These are phyloP conservation scores for Gossypium thurberi DNA, from an alignment of 345 rosid species.

Conservation along the genomic window DNA sequence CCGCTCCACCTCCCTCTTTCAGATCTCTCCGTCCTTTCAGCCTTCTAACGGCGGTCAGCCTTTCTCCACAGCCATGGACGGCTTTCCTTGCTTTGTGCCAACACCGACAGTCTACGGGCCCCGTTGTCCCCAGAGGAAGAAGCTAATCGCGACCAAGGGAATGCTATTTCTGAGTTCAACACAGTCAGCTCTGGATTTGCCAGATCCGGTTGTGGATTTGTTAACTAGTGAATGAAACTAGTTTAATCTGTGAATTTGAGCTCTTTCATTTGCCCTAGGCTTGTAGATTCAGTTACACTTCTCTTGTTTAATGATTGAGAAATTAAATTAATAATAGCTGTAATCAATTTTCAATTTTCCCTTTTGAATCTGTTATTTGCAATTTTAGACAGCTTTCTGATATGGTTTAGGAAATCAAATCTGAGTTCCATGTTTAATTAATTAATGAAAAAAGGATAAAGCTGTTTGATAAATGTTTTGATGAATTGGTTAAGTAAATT, in stretches of 20 bases:
- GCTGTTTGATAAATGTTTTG: slow-evolving; percentile 10
- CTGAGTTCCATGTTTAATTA: neutral
- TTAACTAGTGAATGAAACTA: slow-evolving; percentile 17
- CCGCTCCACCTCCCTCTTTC: slow-evolving; percentile 21
- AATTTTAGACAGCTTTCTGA: neutral
- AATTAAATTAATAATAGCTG: slow-evolving; percentile 12
- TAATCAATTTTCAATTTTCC: neutral
- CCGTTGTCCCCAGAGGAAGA: slow-evolving; percentile 44
- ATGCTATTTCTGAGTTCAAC: slow-evolving; percentile 21
- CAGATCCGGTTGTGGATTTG: slow-evolving; percentile 26
- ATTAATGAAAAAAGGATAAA: neutral
- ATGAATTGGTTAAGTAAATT: neutral
- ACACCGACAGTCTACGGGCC: slow-evolving; percentile 27
- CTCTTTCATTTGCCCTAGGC: neutral
- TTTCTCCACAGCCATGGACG: slow-evolving; percentile 1
- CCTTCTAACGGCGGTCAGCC: neutral
- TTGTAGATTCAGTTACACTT: slow-evolving; percentile 5
- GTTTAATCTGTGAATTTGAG: slow-evolving; percentile 11
- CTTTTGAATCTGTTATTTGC: neutral
- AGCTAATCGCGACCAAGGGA: slow-evolving; percentile 32
- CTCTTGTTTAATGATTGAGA: neutral
- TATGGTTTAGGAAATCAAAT: neutral
- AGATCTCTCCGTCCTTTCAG: slow-evolving; percentile 18
- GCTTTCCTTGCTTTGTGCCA: slow-evolving; percentile 25
- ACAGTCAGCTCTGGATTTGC: slow-evolving; percentile 20